These are phyloP conservation scores for Omphalotus guepiniiformis DNA, from an alignment of 768 basidiomycete species.

Conservation along the genomic window DNA sequence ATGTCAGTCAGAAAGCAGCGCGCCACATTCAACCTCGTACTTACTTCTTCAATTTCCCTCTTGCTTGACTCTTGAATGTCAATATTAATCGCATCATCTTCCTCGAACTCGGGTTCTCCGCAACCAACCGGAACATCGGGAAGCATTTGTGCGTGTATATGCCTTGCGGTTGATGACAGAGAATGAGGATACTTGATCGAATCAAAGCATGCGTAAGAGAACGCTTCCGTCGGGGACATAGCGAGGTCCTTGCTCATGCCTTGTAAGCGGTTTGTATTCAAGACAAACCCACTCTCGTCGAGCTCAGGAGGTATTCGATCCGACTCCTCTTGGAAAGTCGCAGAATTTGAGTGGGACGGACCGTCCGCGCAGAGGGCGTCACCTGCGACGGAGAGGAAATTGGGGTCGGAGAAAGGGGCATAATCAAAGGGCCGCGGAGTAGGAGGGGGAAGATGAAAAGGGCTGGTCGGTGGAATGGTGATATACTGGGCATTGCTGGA, in stretches of 20 bases:
- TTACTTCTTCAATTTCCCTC: neutral
- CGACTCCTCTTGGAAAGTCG: neutral
- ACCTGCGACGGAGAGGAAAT: constrained; percentile 2
- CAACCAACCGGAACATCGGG: constrained; percentile 2
- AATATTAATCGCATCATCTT: neutral
- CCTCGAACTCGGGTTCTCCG: neutral
- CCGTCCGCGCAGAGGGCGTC: constrained; percentile 2
- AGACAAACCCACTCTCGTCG: neutral
- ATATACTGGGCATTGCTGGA: constrained; percentile 32
- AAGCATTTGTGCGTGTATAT: neutral
- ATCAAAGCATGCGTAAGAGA: neutral
- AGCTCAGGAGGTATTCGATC: neutral
- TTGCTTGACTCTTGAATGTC: neutral
- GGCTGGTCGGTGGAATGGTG: constrained; percentile 33
- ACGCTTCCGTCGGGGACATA: neutral
- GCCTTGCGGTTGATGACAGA: neutral
- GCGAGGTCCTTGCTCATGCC: neutral
- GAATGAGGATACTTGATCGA: neutral
- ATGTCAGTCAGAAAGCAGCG: neutral
- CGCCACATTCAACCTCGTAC: neutral
- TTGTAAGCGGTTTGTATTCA: neutral
- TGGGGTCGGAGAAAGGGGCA: too few species aligned
- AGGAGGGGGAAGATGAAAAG: constrained; percentile 30
- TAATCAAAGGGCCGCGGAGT: constrained; percentile 23
- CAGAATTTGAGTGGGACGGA: neutral